Base-by-base conservation (phyloP, 257 asterid species). In the Ophiorrhiza pumila region DNA sequence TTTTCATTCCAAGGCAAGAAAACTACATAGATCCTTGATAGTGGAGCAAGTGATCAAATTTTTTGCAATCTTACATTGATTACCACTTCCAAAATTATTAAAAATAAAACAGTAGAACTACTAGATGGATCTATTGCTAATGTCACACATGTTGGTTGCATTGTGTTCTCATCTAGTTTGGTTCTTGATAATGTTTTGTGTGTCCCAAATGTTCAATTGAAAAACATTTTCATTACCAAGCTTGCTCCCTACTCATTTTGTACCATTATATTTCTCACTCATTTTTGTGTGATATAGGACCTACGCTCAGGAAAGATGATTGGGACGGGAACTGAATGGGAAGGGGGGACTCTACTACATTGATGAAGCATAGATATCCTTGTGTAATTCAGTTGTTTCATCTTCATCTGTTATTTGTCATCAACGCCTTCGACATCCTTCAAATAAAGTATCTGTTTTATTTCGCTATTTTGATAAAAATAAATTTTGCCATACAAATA, bases 281-380 rank as follows among this genome's bases (percentile, higher is more conserved):
- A n/a, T n/a, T n/a, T n/a, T n/a, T n/a, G n/a, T n/a, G n/a, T n/a
- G n/a, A n/a, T 73, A 31, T 63, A 62, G 57, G 73, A 74, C 78
- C 73, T 66, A 57, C 37, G 47, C 39, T 74, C 68, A 50, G 74
- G 58, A 68, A 74, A 35, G 78, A 73, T 49, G 64, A 73, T 73
- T 73, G 65, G 71, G 71, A 62, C 49, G n/a, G n/a, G n/a, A n/a
- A n/a, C n/a, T n/a, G n/a, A n/a, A n/a, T n/a, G n/a, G n/a, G n/a
- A n/a, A n/a, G n/a, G n/a, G n/a, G n/a, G n/a, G n/a, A n/a, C n/a
- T n/a, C n/a, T n/a, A n/a, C n/a, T n/a, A n/a, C n/a, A n/a, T n/a
- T n/a, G n/a, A n/a, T n/a, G n/a, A n/a, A n/a, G n/a, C n/a, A n/a
- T n/a, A n/a, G n/a, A n/a, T 15, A 34, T 18, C 52, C 22, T 18